Conservation (phyloP, 768 basidiomycete species). For the Chalciporus chontae region DNA sequence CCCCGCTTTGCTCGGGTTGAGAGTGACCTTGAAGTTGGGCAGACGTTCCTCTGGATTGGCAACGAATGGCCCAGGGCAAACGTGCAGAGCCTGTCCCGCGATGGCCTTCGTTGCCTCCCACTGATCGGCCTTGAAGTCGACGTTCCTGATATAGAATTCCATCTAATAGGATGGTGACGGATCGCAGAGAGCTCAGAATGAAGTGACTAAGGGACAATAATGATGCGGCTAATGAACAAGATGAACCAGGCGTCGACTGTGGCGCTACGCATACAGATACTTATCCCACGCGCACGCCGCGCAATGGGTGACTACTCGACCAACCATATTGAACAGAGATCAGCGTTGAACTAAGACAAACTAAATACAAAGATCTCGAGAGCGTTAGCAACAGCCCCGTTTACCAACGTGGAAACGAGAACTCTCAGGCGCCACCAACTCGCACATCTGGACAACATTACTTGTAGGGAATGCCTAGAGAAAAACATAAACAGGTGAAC, state of each 20-base stretch:
- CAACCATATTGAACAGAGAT: too few relatives aligned
- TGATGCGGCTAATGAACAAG: background rate
- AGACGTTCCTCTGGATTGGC: slow-evolving; percentile 17
- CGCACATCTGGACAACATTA: slow-evolving; percentile 5
- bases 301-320: too few relatives aligned
- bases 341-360: slow-evolving; percentile 1
- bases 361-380: background rate
- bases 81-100: slow-evolving; percentile 49
- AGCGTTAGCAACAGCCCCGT: background rate
- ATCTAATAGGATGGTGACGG: slow-evolving; percentile 19
- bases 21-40: slow-evolving; percentile 59
- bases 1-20: slow-evolving; percentile 48
- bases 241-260: too few relatives aligned
- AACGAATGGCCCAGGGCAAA: slow-evolving; percentile 27
- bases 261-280: too few relatives aligned
- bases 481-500: slow-evolving; percentile 1
- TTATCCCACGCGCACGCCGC: too few relatives aligned
- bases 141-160: slow-evolving; percentile 36
- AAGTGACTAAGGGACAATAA: background rate
- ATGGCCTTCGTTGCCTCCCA: slow-evolving; percentile 59
- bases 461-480: slow-evolving; percentile 30
- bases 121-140: slow-evolving; percentile 39
- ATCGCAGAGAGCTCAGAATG: background rate
- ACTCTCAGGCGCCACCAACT: background rate
- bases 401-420: background rate